phyloP scores from a whole-genome alignment of 352 stramenopile genomes.

The Achlya hypogyna region DNA sequence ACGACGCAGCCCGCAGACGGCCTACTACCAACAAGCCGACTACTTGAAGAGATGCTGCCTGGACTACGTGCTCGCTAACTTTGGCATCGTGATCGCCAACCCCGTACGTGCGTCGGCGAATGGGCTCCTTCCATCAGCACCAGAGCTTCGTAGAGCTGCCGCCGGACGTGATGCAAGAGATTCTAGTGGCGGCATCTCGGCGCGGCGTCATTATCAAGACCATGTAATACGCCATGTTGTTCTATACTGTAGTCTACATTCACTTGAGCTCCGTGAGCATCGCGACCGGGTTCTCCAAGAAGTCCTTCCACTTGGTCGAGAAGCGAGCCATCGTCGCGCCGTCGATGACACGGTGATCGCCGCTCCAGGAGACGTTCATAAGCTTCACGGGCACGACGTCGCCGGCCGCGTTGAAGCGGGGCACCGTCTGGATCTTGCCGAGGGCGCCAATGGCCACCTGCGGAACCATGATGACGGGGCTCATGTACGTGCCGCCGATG shows the following conservation, averaged over 20 bases:
- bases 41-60: conserved; percentile 75
- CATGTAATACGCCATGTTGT: not conserved
- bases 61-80: conserved; percentile 73
- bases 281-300: conserved; percentile 89
- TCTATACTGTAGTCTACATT: not conserved
- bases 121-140: not conserved
- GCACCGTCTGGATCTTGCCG: conserved; percentile 92
- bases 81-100: conserved; percentile 60
- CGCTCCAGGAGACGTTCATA: conserved; percentile 97
- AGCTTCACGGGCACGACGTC: conserved; percentile 81
- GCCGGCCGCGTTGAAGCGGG: conserved; percentile 85
- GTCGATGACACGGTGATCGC: conserved; percentile 97
- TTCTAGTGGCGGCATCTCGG: conserved; percentile 48
- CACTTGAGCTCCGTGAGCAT: conserved; percentile 89
- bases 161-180: conserved; percentile 57
- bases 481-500: conserved; percentile 97
- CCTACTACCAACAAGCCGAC: conserved; percentile 56
- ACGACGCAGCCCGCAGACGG: conserved; percentile 31
- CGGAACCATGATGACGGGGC: conserved; percentile 91
- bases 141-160: conserved; percentile 56
- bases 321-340: conserved; percentile 97
- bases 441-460: conserved; percentile 97
- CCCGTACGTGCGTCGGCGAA: conserved; percentile 28
- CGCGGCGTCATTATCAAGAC: conserved; percentile 47
- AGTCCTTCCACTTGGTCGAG: conserved; percentile 94